Evolutionary conservation across 768 basidiomycete species (phyloP).

Genomic region (Pleurotus tuber-regium): DNA sequence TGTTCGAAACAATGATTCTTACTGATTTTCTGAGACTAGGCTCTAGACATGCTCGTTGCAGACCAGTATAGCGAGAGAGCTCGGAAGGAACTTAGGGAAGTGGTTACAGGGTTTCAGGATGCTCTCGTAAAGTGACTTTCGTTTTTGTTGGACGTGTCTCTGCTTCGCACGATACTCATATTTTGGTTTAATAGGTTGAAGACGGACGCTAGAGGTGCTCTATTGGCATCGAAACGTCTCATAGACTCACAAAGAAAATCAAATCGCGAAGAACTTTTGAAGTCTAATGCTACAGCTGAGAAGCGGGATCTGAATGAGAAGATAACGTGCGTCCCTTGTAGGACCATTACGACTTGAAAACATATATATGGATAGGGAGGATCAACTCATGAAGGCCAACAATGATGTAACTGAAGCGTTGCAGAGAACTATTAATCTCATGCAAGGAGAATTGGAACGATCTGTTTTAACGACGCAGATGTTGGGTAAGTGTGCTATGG

Average conservation of each 20-base stretch:
- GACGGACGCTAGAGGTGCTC: slow-evolving; percentile 64
- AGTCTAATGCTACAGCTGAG: slow-evolving; percentile 46
- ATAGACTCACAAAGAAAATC: slow-evolving; percentile 63
- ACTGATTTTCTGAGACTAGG: slow-evolving; percentile 35
- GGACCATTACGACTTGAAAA: not conserved
- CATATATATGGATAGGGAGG: slow-evolving; percentile 51
- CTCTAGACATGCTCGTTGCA: slow-evolving; percentile 65
- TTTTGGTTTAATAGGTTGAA: slow-evolving; percentile 45
- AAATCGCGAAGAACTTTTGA: slow-evolving; percentile 67
- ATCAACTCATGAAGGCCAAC: slow-evolving; percentile 85
- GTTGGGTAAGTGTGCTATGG: slow-evolving; percentile 70
- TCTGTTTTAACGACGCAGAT: slow-evolving; percentile 85
- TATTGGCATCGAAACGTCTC: slow-evolving; percentile 69
- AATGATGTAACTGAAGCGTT: slow-evolving; percentile 87
- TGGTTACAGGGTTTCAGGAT: slow-evolving; percentile 47
- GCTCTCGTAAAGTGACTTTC: slow-evolving; percentile 52
- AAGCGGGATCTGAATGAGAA: slow-evolving; percentile 55
- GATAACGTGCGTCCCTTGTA: slow-evolving; percentile 20
- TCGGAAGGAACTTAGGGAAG: slow-evolving; percentile 42
- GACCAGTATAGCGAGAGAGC: slow-evolving; percentile 64
- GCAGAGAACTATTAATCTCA: slow-evolving; percentile 76
- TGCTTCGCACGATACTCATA: too few relatives aligned
- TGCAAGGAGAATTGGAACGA: slow-evolving; percentile 91
- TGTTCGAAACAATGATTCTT: slow-evolving; percentile 14
- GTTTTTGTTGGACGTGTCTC: too few relatives aligned